These are phyloP conservation scores for Colletotrichum sp. DNA, from an alignment of 2,329 filamentous ascomycete species.

Conservation along the genomic window DNA sequence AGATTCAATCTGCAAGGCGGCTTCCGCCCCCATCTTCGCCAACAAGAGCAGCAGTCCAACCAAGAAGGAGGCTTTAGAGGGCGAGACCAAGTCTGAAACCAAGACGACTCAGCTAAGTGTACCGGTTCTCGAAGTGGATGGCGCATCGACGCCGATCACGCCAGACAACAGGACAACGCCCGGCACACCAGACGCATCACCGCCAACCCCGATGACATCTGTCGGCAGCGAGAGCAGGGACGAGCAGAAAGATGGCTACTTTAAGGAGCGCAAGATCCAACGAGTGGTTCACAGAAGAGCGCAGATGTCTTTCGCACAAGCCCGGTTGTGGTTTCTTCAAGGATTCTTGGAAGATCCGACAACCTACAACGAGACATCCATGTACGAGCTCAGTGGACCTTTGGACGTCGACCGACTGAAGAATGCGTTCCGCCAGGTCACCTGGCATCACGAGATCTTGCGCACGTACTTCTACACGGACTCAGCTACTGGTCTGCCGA, in stretches of 20 bases:
- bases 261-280: not conserved
- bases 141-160: not conserved
- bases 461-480: conserved; percentile 31
- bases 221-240: not conserved
- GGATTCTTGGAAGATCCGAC: conserved; percentile 37
- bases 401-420: conserved; percentile 32
- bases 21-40: not conserved
- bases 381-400: conserved; percentile 32
- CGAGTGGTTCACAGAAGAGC: not conserved
- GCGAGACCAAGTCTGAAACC: rapidly evolving
- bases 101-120: not conserved
- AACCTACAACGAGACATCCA: conserved; percentile 42
- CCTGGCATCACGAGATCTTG: conserved; percentile 34
- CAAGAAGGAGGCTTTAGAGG: rapidly evolving
- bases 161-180: not conserved
- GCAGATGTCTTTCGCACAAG: conserved; percentile 42
- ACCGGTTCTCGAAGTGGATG: not conserved
- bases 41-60: not conserved
- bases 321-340: conserved; percentile 43
- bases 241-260: not conserved
- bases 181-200: not conserved
- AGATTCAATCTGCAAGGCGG: not conserved
- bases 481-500: not conserved
- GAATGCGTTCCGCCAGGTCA: conserved; percentile 34
- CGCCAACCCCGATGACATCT: not conserved